Evolutionary conservation across 257 asterid genomes (phyloP).

Genomic region (Scutellaria galericulata): DNA sequence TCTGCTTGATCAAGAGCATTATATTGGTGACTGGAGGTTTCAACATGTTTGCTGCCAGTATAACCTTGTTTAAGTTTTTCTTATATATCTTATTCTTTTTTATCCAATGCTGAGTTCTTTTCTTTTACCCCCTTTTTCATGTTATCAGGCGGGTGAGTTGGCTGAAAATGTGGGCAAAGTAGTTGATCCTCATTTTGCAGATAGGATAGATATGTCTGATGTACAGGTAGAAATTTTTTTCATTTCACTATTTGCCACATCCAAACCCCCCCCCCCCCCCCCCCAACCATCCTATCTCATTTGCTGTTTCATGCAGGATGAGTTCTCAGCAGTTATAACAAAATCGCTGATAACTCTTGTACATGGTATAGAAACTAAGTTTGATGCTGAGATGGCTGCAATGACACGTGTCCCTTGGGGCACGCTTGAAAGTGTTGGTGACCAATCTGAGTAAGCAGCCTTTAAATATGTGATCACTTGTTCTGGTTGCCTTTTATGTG

Average conservation of each 20-base stretch:
- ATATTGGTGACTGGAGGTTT: slow-evolving; percentile 23
- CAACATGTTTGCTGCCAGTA: slow-evolving; percentile 24
- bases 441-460: slow-evolving; percentile 90
- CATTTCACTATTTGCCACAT: neutral
- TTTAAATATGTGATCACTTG: slow-evolving; percentile 25
- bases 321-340: slow-evolving; percentile 95
- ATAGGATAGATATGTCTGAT: slow-evolving; percentile 90
- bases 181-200: slow-evolving; percentile 77
- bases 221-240: slow-evolving; percentile 70
- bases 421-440: slow-evolving; percentile 98
- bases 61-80: slow-evolving; percentile 13
- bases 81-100: neutral
- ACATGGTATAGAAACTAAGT: slow-evolving; percentile 93
- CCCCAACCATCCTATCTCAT: slow-evolving; percentile 20
- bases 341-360: slow-evolving; percentile 89
- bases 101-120: slow-evolving; percentile 12
- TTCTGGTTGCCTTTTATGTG: slow-evolving; percentile 30
- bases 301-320: slow-evolving; percentile 69
- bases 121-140: neutral
- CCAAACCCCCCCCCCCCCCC: no score
- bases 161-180: slow-evolving; percentile 94
- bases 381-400: slow-evolving; percentile 94
- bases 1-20: slow-evolving; percentile 19
- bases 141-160: slow-evolving; percentile 86
- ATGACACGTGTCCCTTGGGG: slow-evolving; percentile 99